These are phyloP conservation scores for Aspergillus unguis DNA, from an alignment of 2,329 filamentous ascomycete species.

Conservation along the genomic window DNA sequence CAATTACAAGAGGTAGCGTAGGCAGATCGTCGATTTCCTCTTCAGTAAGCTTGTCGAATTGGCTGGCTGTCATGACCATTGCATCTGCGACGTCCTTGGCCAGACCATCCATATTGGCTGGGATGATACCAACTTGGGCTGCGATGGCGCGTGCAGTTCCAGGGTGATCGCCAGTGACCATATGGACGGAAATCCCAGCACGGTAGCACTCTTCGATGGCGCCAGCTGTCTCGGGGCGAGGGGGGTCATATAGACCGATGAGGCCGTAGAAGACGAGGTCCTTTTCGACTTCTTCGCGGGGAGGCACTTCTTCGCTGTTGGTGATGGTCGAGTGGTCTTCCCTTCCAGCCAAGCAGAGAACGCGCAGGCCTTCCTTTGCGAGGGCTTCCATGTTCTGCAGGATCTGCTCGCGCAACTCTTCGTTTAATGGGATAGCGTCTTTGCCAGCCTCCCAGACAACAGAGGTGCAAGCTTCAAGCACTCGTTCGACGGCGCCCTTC, in stretches of 20 bases:
- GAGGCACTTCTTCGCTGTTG: constrained; percentile 22
- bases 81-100: constrained; percentile 62
- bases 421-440: constrained; percentile 46
- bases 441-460: constrained; percentile 44
- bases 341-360: constrained; percentile 61
- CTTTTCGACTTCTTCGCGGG: constrained; percentile 62
- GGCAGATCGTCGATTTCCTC: constrained; percentile 64
- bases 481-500: constrained; percentile 62
- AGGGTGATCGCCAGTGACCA: constrained; percentile 80
- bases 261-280: constrained; percentile 74
- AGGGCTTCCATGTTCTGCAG: constrained; percentile 67
- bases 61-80: constrained; percentile 70
- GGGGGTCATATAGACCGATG: constrained; percentile 81
- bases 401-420: constrained; percentile 55
- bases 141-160: constrained; percentile 77
- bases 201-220: constrained; percentile 68
- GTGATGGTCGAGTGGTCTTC: constrained; percentile 13
- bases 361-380: constrained; percentile 64
- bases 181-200: constrained; percentile 75
- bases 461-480: constrained; percentile 60
- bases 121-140: constrained; percentile 73
- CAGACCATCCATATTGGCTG: constrained; percentile 58
- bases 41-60: constrained; percentile 75
- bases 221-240: constrained; percentile 72
- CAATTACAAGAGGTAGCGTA: constrained; percentile 56